These are phyloP conservation scores for Cladophialophora bantiana DNA, from an alignment of 2,329 filamentous ascomycete species.

Conservation along the genomic window DNA sequence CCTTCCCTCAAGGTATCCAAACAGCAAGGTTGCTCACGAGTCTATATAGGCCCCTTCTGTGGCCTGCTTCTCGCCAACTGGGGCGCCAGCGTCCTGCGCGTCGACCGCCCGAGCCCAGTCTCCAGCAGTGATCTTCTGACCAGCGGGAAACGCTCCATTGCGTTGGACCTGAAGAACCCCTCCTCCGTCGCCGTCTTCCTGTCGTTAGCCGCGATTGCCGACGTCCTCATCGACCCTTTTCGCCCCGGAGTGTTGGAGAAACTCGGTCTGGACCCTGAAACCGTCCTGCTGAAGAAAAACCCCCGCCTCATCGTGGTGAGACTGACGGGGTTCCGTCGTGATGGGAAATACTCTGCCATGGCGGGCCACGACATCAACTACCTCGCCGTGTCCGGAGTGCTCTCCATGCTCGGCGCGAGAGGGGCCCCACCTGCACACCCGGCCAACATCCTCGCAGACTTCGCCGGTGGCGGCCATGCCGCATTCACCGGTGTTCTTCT, in stretches of 20 bases:
- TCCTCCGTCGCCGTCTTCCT: slow-evolving; percentile 71
- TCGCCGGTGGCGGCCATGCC: slow-evolving; percentile 84
- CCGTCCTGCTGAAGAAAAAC: slow-evolving; percentile 70
- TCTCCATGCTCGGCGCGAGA: slow-evolving; percentile 74
- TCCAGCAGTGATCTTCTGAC: slow-evolving; percentile 74
- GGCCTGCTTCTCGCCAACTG: slow-evolving; percentile 89
- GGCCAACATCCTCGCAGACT: slow-evolving; percentile 85
- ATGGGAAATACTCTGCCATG: slow-evolving; percentile 85
- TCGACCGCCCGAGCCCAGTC: slow-evolving; percentile 69
- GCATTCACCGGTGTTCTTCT: slow-evolving; percentile 83
- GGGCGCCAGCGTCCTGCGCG: slow-evolving; percentile 83
- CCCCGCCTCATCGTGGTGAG: slow-evolving; percentile 79
- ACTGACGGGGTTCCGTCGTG: slow-evolving; percentile 87
- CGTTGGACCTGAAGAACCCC: slow-evolving; percentile 80
- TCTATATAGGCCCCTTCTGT: slow-evolving; percentile 75
- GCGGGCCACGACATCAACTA: slow-evolving; percentile 98
- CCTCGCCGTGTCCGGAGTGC: slow-evolving; percentile 81
- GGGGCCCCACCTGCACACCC: slow-evolving; percentile 76
- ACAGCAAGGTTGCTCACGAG: background rate
- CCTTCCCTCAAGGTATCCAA: too few relatives aligned
- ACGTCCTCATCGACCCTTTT: slow-evolving; percentile 92
- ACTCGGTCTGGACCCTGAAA: slow-evolving; percentile 74
- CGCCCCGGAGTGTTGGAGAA: slow-evolving; percentile 89
- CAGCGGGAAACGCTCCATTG: slow-evolving; percentile 78
- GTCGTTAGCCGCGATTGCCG: slow-evolving; percentile 66